Evolutionary conservation across 1,284 basidiomycete species (phyloP).

Genomic region (Paramarasmius palmivorus): DNA sequence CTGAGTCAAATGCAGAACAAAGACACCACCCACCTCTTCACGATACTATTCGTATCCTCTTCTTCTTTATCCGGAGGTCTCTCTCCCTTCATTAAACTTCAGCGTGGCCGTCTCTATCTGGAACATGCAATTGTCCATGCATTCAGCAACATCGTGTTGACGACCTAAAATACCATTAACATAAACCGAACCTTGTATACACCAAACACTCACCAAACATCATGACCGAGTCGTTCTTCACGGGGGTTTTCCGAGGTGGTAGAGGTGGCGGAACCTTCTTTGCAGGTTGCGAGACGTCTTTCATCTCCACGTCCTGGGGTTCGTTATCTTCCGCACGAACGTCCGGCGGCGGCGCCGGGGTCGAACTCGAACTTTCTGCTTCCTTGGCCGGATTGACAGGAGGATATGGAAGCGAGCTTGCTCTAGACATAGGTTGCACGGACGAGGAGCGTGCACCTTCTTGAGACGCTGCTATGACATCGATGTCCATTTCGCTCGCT

Average conservation of each 20-base stretch:
- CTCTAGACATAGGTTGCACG: constrained; percentile 47
- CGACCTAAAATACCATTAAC: constrained; percentile 57
- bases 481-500: constrained; percentile 43
- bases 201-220: constrained; percentile 73
- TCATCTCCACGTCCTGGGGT: constrained; percentile 32
- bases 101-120: constrained; percentile 93
- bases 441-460: constrained; percentile 24
- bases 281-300: constrained; percentile 16
- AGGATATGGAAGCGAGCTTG: constrained; percentile 40
- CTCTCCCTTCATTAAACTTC: constrained; percentile 68
- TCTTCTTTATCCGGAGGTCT: constrained; percentile 51
- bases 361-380: constrained; percentile 20
- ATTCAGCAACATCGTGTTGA: constrained; percentile 98
- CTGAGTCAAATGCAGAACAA: background rate
- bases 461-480: constrained; percentile 40
- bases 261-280: constrained; percentile 53
- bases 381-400: constrained; percentile 29
- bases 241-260: constrained; percentile 56
- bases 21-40: constrained; percentile 64
- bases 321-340: constrained; percentile 38
- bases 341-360: constrained; percentile 29
- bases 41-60: constrained; percentile 68
- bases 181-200: background rate
- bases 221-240: constrained; percentile 72
- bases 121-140: constrained; percentile 99